phyloP scores from a whole-genome alignment of 805 yeast species.

The Candida schatavii region DNA sequence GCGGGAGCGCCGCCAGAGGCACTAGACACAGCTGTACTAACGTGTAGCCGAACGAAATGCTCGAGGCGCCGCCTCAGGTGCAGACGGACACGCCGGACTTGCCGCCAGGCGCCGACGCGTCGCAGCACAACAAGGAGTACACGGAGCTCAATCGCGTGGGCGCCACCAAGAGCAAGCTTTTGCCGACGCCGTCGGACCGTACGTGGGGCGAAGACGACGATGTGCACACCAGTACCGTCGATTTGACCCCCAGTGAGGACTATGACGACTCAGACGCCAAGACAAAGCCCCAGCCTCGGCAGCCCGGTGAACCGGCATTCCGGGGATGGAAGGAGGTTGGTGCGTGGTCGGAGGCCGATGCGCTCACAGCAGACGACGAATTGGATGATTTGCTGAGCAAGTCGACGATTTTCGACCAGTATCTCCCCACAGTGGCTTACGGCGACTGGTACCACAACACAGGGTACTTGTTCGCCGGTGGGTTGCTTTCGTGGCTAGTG shows the following conservation, averaged over 20 bases:
- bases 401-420: conserved; percentile 71
- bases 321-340: conserved; percentile 96
- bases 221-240: conserved; percentile 10
- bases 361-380: conserved; percentile 65
- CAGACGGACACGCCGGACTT: conserved; percentile 14
- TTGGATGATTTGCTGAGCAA: conserved; percentile 64
- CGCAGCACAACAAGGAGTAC: neutral
- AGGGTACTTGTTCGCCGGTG: conserved; percentile 66
- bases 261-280: conserved; percentile 30
- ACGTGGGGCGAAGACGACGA: neutral
- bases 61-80: conserved; percentile 32
- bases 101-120: conserved; percentile 3
- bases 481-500: conserved; percentile 68
- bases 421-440: conserved; percentile 69
- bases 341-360: conserved; percentile 73
- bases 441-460: conserved; percentile 97
- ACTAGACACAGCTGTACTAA: conserved; percentile 8
- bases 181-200: neutral
- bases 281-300: conserved; percentile 43
- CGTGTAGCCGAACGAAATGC: conserved; percentile 30
- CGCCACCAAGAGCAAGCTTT: neutral
- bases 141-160: neutral
- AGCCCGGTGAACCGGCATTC: conserved; percentile 61
- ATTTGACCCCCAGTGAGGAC: conserved; percentile 36
- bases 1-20: too few relatives aligned